A percentile compares a stretch with the other conserved stretches of the same genome.
phyloP scores from a whole-genome alignment of 176 grass and related monocot species.

The Oryza punctata region DNA sequence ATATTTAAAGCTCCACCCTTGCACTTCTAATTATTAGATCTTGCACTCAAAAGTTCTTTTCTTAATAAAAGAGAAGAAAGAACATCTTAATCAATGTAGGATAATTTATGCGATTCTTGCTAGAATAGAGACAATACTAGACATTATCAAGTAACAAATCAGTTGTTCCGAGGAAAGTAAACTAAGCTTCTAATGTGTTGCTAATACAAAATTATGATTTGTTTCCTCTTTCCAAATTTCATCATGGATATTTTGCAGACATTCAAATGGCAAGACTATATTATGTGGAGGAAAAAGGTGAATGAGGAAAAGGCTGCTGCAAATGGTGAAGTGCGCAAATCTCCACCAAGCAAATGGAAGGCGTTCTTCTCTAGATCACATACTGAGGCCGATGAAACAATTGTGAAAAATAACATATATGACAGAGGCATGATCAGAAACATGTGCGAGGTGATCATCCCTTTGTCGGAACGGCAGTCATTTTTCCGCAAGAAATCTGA shows the following conservation, averaged over 20 bases:
- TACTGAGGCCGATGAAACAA: conserved; percentile 41
- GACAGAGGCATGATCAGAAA: conserved; percentile 70
- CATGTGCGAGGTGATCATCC: conserved; percentile 75
- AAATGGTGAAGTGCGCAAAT: conserved; percentile 30
- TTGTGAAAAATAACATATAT: conserved; percentile 84
- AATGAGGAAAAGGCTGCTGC: conserved; percentile 62
- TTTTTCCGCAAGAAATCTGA: conserved; percentile 60
- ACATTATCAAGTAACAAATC: neutral
- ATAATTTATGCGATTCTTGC: neutral
- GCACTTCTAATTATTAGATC: neutral
- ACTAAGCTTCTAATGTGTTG: conserved; percentile 21
- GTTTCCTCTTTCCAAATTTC: conserved; percentile 7
- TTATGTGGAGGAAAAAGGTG: conserved; percentile 83
- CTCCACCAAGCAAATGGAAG: conserved; percentile 74
- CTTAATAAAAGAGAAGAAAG: neutral
- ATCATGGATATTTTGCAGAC: conserved; percentile 45
- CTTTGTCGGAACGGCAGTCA: conserved; percentile 66
- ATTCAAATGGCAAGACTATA: conserved; percentile 99
- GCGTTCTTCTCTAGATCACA: conserved; percentile 52
- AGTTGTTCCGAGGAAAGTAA: neutral
- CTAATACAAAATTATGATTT: neutral
- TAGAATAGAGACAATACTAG: neutral
- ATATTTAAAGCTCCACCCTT: neutral
- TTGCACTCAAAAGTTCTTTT: neutral
- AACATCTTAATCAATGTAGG: neutral